Conservation (phyloP, 441 rosid species). For the Adansonia grandidieri region DNA sequence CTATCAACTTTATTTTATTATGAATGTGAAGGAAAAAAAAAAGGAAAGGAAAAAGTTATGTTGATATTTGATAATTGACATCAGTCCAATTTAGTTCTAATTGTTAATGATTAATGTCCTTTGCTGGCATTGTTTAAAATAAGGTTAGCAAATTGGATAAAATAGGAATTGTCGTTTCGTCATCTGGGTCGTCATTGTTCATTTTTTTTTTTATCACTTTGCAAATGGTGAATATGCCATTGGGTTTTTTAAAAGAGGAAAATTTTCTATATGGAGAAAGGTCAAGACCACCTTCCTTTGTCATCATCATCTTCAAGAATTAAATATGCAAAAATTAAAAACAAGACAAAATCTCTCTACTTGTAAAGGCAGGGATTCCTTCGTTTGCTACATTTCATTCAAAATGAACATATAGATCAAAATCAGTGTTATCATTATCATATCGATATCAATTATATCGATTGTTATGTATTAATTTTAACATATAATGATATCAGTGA, state of each 20-base stretch:
- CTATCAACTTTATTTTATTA: background rate
- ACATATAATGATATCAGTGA: too few species aligned
- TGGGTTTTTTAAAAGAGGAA: background rate
- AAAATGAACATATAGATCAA: background rate
- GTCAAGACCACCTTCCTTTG: slow-evolving; percentile 17
- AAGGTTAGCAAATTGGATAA: slow-evolving; percentile 13
- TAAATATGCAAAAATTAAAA: background rate
- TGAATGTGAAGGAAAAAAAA: background rate
- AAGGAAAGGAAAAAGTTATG: background rate
- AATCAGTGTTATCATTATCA: too few species aligned
- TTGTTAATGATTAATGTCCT: slow-evolving; percentile 28
- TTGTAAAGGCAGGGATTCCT: background rate
- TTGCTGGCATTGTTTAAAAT: slow-evolving; percentile 22
- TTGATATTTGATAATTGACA: background rate
- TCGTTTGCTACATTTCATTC: background rate
- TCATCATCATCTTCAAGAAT: background rate
- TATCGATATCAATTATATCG: too few species aligned
- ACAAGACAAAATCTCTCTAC: background rate
- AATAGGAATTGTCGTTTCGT: slow-evolving; percentile 38
- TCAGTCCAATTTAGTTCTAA: slow-evolving; percentile 24
- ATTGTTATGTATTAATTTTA: too few species aligned
- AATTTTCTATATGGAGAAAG: slow-evolving; percentile 21
- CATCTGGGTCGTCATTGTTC: slow-evolving; percentile 48
- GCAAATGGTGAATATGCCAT: slow-evolving; percentile 5
- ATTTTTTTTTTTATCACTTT: slow-evolving; percentile 14